These are phyloP conservation scores for Nothophytophthora sp. DNA, from an alignment of 352 stramenopile genomes.

Conservation along the genomic window DNA sequence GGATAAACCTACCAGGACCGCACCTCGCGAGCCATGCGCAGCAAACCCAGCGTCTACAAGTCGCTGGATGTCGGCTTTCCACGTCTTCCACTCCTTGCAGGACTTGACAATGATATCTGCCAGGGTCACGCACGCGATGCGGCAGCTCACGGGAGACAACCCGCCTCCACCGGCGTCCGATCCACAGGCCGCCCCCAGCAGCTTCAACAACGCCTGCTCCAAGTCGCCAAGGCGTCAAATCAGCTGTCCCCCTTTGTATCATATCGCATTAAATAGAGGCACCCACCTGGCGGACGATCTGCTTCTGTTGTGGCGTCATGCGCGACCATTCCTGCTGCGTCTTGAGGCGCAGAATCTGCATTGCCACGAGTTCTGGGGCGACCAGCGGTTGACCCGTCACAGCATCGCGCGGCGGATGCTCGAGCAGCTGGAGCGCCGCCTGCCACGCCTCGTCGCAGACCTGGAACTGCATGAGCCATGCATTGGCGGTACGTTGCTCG, in stretches of 20 bases:
- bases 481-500: conserved; percentile 58
- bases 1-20: conserved; percentile 20
- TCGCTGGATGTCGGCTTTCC: conserved; percentile 50
- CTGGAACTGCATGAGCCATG: conserved; percentile 75
- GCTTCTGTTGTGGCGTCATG: conserved; percentile 36
- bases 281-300: conserved; percentile 46
- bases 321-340: conserved; percentile 49
- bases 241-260: conserved; percentile 4
- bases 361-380: conserved; percentile 54
- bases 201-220: conserved; percentile 46
- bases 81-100: conserved; percentile 35
- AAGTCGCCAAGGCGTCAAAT: conserved; percentile 5
- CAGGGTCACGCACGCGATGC: conserved; percentile 50
- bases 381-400: conserved; percentile 15
- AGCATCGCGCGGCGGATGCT: conserved; percentile 24
- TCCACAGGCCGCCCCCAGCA: conserved; percentile 36
- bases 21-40: conserved; percentile 22
- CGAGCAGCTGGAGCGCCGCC: conserved; percentile 54
- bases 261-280: not conserved
- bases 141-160: conserved; percentile 33
- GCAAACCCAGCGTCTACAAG: conserved; percentile 42
- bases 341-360: conserved; percentile 76
- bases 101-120: conserved; percentile 55
- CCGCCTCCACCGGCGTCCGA: conserved; percentile 6
- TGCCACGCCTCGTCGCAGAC: conserved; percentile 53